These are phyloP conservation scores for Camellia lanceoleosa DNA, from an alignment of 148 eudicot species.

Conservation along the genomic window DNA sequence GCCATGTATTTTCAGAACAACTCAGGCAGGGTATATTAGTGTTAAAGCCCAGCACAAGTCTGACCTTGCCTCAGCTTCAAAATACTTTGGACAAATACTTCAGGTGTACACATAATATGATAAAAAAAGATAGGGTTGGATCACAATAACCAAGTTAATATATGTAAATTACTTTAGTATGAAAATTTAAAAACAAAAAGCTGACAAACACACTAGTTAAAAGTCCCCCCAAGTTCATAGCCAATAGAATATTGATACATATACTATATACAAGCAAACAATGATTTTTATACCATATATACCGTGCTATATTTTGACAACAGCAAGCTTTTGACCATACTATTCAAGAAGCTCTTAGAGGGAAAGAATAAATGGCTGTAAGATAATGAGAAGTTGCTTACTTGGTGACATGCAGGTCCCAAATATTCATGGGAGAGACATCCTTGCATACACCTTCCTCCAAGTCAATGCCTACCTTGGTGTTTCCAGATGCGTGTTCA, in stretches of 20 bases:
- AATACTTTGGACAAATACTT: neutral
- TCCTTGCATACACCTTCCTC: slow-evolving; percentile 80
- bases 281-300: neutral
- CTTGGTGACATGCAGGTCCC: slow-evolving; percentile 78
- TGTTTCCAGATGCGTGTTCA: slow-evolving; percentile 82
- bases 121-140: neutral
- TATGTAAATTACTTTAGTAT: neutral
- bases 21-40: no score
- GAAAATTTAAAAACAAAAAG: slow-evolving; percentile 1
- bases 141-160: neutral
- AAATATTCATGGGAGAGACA: slow-evolving; percentile 56
- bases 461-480: slow-evolving; percentile 82
- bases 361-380: neutral
- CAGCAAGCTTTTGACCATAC: no score
- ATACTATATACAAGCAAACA: neutral
- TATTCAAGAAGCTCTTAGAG: neutral
- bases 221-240: neutral
- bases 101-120: neutral
- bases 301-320: no score
- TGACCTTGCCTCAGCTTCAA: neutral
- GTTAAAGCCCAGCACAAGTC: neutral
- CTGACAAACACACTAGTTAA: neutral
- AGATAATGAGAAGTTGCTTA: slow-evolving; percentile 29
- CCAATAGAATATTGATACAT: neutral
- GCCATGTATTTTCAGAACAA: no score